Base-by-base conservation (phyloP, 73 alveolate species). In the Urostyla sp. region DNA sequence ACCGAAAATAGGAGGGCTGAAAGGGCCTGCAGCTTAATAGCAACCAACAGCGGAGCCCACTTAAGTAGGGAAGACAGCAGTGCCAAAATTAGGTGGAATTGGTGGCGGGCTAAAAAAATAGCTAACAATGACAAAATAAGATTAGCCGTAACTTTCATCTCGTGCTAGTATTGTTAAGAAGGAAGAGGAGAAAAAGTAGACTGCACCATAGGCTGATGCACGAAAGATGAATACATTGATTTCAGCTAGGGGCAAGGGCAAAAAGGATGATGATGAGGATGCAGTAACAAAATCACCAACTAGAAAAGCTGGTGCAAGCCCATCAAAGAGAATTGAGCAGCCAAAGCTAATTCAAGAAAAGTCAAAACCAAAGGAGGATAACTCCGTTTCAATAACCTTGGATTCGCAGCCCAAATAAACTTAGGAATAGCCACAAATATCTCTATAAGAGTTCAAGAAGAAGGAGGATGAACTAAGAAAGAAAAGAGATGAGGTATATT, bases 391-490 rank as follows among this genome's bases (percentile, higher is more conserved):
- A n/a, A n/a, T n/a, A n/a, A n/a, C n/a, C n/a, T n/a, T n/a, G n/a
- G n/a, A n/a, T n/a, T n/a, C n/a, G n/a, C n/a, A n/a, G n/a, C n/a
- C n/a, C n/a, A n/a, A n/a, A n/a, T n/a, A n/a, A n/a, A n/a, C n/a
- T n/a, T n/a, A n/a, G n/a, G n/a, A n/a, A n/a, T n/a, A n/a, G n/a
- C n/a, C n/a, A n/a, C n/a, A n/a, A n/a, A n/a, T 75, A 2, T 45
- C 72, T 15, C 75, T 69, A 32, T 77, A 34, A 0, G 82, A 81
- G 27, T 32, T 53, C 36, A 81, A 69, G 46, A 67, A 67, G 24
- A 35, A 66, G 21, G 85, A 81, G 24, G 85, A 77, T 15, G 91
- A 81, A 36, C 45, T 81, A 49, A 60, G 80, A 23, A 69, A 36
- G 53, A 56, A 81, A 45, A 81, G 69, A 44, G 69, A 60, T 23